phyloP scores from a whole-genome alignment of 441 rosid genomes.

The Mallotus japonicus region DNA sequence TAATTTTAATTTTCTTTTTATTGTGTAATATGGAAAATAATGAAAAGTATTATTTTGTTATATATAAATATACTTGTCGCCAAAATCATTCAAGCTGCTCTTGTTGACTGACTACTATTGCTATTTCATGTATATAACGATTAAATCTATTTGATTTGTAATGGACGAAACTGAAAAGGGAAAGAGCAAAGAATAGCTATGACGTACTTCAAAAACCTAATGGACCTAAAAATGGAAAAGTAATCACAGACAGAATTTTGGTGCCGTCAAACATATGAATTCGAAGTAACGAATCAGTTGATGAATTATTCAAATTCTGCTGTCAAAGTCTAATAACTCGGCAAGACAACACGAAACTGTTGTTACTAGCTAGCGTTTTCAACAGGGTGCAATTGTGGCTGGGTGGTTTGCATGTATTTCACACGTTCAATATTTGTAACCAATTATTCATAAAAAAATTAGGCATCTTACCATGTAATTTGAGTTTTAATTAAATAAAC shows the following conservation, averaged over 20 bases:
- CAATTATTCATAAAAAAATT: not conserved
- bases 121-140: too few relatives aligned
- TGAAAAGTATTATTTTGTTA: not conserved
- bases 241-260: not conserved
- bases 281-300: not conserved
- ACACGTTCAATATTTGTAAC: not conserved
- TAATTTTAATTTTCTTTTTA: not conserved
- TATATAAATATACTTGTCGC: not conserved
- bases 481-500: not conserved
- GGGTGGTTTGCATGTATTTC: not conserved
- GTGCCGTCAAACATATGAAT: not conserved
- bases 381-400: not conserved
- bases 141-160: not conserved
- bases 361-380: not conserved
- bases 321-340: slow-evolving; percentile 12
- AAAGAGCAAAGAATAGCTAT: not conserved
- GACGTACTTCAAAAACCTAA: not conserved
- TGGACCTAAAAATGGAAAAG: not conserved
- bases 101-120: not conserved
- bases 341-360: not conserved
- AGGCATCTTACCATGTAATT: not conserved
- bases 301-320: not conserved
- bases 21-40: not conserved
- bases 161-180: not conserved
- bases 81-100: not conserved